phyloP scores from a whole-genome alignment of 2,329 filamentous ascomycete genomes.

The Hortaea werneckii region DNA sequence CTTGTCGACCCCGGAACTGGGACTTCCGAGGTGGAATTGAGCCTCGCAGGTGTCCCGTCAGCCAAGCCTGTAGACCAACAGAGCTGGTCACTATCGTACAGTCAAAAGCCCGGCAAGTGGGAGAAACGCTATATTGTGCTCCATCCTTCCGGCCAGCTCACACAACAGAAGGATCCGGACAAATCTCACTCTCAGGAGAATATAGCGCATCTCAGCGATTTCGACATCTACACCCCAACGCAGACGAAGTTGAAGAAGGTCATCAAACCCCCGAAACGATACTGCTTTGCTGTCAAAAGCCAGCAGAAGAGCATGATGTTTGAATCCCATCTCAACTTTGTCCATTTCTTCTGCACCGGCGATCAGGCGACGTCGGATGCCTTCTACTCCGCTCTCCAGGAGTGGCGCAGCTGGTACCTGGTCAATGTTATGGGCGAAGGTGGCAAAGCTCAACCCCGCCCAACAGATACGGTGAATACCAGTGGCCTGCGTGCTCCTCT shows the following conservation, averaged over 20 bases:
- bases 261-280: conserved; percentile 73
- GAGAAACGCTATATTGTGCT: conserved; percentile 73
- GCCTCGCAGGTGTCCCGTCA: conserved; percentile 52
- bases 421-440: conserved; percentile 58
- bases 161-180: conserved; percentile 60
- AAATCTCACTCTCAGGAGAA: conserved; percentile 55
- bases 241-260: conserved; percentile 56
- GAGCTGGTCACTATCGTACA: conserved; percentile 69
- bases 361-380: conserved; percentile 55
- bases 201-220: conserved; percentile 81
- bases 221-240: conserved; percentile 77
- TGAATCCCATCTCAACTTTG: conserved; percentile 70
- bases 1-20: conserved; percentile 49
- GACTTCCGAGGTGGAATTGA: conserved; percentile 50
- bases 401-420: conserved; percentile 87
- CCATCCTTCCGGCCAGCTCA: conserved; percentile 59
- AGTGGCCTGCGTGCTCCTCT: conserved; percentile 27
- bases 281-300: conserved; percentile 82
- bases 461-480: conserved; percentile 30
- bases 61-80: conserved; percentile 52
- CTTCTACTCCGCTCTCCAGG: conserved; percentile 63
- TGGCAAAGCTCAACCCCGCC: conserved; percentile 24
- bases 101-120: conserved; percentile 76
- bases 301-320: conserved; percentile 84
- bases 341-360: conserved; percentile 83